phyloP scores from a whole-genome alignment of 805 yeast species.

The Hanseniaspora jakobsenii region DNA sequence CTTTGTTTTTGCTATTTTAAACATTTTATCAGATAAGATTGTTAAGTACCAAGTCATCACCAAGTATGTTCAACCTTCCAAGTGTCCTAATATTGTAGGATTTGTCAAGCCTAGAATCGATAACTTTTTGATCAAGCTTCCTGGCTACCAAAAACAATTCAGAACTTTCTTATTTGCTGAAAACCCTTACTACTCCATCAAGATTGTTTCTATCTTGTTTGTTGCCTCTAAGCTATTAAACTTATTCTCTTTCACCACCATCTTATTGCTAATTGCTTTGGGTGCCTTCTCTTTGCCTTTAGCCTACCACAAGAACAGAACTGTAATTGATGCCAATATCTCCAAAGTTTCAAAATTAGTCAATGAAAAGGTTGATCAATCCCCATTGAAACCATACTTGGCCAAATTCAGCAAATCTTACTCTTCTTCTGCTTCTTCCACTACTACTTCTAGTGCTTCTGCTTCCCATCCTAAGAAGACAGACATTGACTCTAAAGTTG shows the following conservation, averaged over 20 bases:
- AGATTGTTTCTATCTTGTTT: slow-evolving; percentile 57
- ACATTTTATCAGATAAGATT: slow-evolving; percentile 22
- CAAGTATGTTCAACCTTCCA: slow-evolving; percentile 47
- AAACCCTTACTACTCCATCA: slow-evolving; percentile 60
- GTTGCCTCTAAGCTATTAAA: slow-evolving; percentile 60
- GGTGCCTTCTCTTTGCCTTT: slow-evolving; percentile 68
- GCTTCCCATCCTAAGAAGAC: slow-evolving; percentile 31
- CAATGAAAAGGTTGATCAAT: slow-evolving; percentile 38
- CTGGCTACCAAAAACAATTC: slow-evolving; percentile 39
- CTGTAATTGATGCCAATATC: slow-evolving; percentile 39
- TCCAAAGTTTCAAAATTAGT: slow-evolving; percentile 36
- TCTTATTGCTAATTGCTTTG: slow-evolving; percentile 38
- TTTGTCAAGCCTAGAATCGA: slow-evolving; percentile 26
- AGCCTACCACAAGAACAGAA: slow-evolving; percentile 49
- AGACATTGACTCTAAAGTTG: slow-evolving; percentile 45
- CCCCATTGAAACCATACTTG: slow-evolving; percentile 39
- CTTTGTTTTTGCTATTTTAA: slow-evolving; percentile 56
- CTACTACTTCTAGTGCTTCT: too few species aligned
- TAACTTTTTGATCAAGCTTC: slow-evolving; percentile 29
- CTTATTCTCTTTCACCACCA: slow-evolving; percentile 57
- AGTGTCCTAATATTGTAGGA: slow-evolving; percentile 28
- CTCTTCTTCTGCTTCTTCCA: too few species aligned
- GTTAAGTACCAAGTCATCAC: slow-evolving; percentile 34
- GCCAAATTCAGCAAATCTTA: slow-evolving; percentile 50
- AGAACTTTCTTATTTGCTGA: slow-evolving; percentile 54